These are phyloP conservation scores for Pinus taeda DNA, from an alignment of 75 land plant genomes.

Conservation along the genomic window DNA sequence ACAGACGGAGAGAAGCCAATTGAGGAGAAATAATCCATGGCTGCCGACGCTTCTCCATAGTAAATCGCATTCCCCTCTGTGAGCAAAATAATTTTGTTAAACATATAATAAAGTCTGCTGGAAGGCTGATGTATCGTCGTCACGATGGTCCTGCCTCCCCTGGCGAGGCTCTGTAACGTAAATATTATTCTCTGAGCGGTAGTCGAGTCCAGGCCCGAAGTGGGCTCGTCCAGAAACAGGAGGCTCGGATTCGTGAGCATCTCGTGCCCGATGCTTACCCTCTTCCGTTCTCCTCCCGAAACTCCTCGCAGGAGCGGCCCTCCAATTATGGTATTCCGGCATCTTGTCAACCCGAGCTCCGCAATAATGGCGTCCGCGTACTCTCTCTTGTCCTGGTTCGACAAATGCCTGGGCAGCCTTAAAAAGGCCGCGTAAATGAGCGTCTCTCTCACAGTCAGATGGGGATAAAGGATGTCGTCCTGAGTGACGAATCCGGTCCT, in stretches of 20 bases:
- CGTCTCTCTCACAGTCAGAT: constrained; percentile 81
- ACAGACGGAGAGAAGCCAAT: constrained; percentile 55
- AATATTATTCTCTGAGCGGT: constrained; percentile 41
- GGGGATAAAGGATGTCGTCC: constrained; percentile 81
- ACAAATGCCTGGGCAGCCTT: constrained; percentile 35
- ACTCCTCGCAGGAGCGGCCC: constrained; percentile 37
- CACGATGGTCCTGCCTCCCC: constrained; percentile 66
- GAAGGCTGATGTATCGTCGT: constrained; percentile 87
- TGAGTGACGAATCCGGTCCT: constrained; percentile 78
- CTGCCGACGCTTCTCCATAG: constrained; percentile 48
- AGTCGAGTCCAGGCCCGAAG: constrained; percentile 66
- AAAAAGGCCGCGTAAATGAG: constrained; percentile 70
- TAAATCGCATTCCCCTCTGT: constrained; percentile 63
- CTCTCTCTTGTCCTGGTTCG: constrained; percentile 25
- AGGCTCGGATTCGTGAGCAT: constrained; percentile 58
- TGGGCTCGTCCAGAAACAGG: constrained; percentile 53
- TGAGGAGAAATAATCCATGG: constrained; percentile 61
- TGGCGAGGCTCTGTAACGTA: constrained; percentile 28
- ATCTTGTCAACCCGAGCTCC: constrained; percentile 59
- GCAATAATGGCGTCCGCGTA: constrained; percentile 53
- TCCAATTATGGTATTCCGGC: constrained; percentile 44
- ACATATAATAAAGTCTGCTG: constrained; percentile 65
- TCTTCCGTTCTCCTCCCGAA: constrained; percentile 56
- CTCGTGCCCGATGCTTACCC: constrained; percentile 67
- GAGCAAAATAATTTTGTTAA: constrained; percentile 59